Evolutionary conservation across 2,329 filamentous ascomycete genomes (phyloP).

Genomic region (Pezicula radicicola): DNA sequence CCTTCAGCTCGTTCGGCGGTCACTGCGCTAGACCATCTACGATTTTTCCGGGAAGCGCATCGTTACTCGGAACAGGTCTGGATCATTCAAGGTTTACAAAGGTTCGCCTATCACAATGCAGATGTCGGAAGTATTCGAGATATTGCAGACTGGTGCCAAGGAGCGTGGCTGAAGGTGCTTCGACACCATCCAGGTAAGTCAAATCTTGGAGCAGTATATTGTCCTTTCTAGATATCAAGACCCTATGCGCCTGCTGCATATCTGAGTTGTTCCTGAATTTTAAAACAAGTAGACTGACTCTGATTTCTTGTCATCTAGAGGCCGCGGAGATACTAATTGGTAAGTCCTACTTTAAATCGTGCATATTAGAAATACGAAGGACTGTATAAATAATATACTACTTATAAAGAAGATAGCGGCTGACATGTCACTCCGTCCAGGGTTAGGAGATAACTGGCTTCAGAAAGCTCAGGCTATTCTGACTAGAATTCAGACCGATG

Average conservation of each 20-base stretch:
- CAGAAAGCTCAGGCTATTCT: conserved; percentile 46
- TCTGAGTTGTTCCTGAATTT: too few relatives aligned
- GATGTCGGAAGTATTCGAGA: conserved; percentile 42
- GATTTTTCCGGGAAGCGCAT: conserved; percentile 32
- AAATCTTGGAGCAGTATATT: too few relatives aligned
- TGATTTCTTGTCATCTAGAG: conserved; percentile 11
- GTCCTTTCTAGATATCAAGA: too few relatives aligned
- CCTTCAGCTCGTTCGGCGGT: conserved; percentile 36
- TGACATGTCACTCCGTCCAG: conserved; percentile 23
- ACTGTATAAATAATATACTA: too few relatives aligned
- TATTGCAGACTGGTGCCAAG: conserved; percentile 46
- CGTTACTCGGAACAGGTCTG: conserved; percentile 35
- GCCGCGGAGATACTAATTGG: conserved; percentile 39
- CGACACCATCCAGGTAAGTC: conserved; percentile 32
- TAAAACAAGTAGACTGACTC: too few relatives aligned
- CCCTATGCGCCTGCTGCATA: too few relatives aligned
- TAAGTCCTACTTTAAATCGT: conserved; percentile 20
- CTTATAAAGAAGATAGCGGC: not conserved
- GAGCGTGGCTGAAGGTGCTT: conserved; percentile 42
- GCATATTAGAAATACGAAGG: not conserved
- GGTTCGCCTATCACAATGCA: conserved; percentile 44
- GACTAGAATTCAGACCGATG: conserved; percentile 42
- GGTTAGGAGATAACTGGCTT: conserved; percentile 48
- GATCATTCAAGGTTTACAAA: conserved; percentile 42
- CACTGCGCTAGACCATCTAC: conserved; percentile 33